Percentiles rank a stretch among this genome's conserved stretches.
phyloP scores from a whole-genome alignment of 345 rosid species.

The Syzygium aromaticum region DNA sequence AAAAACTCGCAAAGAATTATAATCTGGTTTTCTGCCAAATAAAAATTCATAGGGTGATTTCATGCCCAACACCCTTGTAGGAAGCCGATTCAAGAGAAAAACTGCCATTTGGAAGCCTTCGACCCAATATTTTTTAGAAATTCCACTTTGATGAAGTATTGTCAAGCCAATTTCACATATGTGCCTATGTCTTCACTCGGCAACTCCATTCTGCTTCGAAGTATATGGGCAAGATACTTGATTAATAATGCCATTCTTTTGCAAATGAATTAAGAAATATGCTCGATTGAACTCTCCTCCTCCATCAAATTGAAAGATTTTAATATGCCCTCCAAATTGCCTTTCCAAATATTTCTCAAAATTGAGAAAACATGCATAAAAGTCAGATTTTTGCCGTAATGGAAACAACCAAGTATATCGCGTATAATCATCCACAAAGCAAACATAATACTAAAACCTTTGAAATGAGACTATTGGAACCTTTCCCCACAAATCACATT shows the following conservation, averaged over 20 bases:
- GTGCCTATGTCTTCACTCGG: background rate
- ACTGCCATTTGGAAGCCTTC: background rate
- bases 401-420: background rate
- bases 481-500: background rate
- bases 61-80: background rate
- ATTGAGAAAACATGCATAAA: background rate
- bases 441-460: background rate
- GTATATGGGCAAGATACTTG: background rate
- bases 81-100: background rate
- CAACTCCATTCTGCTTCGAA: background rate
- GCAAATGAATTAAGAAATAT: background rate
- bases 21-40: background rate
- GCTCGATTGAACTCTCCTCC: background rate
- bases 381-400: background rate
- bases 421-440: background rate
- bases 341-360: background rate
- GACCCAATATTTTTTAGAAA: no score
- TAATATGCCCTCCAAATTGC: background rate
- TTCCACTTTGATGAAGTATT: no score
- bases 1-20: background rate
- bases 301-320: background rate
- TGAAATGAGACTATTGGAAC: background rate
- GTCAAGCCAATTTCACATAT: no score
- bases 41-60: background rate
- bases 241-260: background rate